phyloP scores from a whole-genome alignment of 495 filamentous ascomycete species.

The Aspergillus campestris region DNA sequence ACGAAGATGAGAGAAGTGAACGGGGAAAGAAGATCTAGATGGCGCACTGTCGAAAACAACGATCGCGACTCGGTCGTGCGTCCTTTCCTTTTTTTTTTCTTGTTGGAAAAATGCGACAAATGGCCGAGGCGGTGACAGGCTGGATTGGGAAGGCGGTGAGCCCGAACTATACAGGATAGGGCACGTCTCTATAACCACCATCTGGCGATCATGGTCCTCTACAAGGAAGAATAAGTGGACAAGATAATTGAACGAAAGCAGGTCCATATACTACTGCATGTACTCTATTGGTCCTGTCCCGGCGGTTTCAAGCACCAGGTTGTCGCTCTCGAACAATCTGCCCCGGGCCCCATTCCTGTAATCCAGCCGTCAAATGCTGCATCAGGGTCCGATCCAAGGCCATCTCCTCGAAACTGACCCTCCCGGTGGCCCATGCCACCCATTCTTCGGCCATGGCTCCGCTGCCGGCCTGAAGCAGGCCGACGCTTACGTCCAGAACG shows the following conservation, averaged over 20 bases:
- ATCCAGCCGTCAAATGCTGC: conserved; percentile 15
- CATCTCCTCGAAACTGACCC: conserved; percentile 57
- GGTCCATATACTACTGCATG: too few species aligned
- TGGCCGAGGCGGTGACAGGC: too few species aligned
- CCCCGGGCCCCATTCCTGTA: conserved; percentile 2
- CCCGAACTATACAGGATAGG: too few species aligned
- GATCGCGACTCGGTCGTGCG: background rate
- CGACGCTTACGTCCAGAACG: conserved; percentile 59
- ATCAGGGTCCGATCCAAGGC: conserved; percentile 38
- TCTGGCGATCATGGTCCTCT: too few species aligned
- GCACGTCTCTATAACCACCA: too few species aligned
- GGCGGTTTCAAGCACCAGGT: background rate
- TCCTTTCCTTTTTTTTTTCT: background rate
- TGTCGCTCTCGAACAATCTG: background rate
- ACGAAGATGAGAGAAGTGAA: background rate
- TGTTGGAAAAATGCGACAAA: too few species aligned
- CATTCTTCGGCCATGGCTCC: conserved; percentile 50
- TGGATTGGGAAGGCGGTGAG: conserved; percentile 6
- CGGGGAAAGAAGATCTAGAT: background rate
- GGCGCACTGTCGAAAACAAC: background rate
- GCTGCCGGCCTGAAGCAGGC: conserved; percentile 43
- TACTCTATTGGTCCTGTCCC: background rate
- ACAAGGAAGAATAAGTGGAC: too few species aligned
- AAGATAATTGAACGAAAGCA: too few species aligned
- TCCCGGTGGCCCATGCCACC: conserved; percentile 51